Evolutionary conservation across 805 yeast species (phyloP), one percentile per base, ranked within the genome.

Genomic region (Metschnikowia dekortorum): DNA sequence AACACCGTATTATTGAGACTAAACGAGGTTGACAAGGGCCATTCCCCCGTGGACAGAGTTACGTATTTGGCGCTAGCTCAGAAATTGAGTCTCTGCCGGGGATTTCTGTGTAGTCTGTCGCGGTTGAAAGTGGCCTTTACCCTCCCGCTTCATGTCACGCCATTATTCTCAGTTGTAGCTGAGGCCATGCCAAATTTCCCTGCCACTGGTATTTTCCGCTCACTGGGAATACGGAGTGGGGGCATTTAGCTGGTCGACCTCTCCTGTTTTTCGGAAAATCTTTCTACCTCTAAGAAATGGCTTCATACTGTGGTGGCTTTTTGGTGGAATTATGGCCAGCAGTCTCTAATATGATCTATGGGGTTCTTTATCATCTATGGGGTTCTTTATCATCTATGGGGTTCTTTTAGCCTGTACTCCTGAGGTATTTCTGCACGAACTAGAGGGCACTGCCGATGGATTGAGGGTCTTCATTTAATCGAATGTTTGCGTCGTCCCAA

Each of bases 381-480:
- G 22, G 22, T 18, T 18, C 4, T 18, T 18, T 18, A 18, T 4
- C 22, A 3, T 18, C 22, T 55, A 64, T 6, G 85, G 83, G 4
- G 77, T 79, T 22, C 65, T 83, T 18, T 83, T 81, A 58, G 87
- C 87, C 4, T 82, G 81, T 60, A 82, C 87, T 3, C 88, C 87
- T 0, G 86, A 83, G 60, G 78, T 80, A 26, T 74, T 83, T 63
- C 83, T 37, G 60, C 74, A 1, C 65, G 62, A 46, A 64, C 69
- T 36, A 58, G 18, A 75, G 52, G 83, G 83, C 13, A 82, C 87
- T 1, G 87, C 84, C 42, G 77, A 78, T 39, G 84, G 85, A 3
- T 56, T 83, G 14, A 79, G 22, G 83, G 8, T 73, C 85, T n/a
- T 80, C 81, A 6, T 70, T 72, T 33, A 76, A 76, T 54, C 67